Percentiles rank a stretch among this genome's conserved stretches.
Conservation (phyloP, 345 rosid species). For the Eucalyptus cloeziana region DNA sequence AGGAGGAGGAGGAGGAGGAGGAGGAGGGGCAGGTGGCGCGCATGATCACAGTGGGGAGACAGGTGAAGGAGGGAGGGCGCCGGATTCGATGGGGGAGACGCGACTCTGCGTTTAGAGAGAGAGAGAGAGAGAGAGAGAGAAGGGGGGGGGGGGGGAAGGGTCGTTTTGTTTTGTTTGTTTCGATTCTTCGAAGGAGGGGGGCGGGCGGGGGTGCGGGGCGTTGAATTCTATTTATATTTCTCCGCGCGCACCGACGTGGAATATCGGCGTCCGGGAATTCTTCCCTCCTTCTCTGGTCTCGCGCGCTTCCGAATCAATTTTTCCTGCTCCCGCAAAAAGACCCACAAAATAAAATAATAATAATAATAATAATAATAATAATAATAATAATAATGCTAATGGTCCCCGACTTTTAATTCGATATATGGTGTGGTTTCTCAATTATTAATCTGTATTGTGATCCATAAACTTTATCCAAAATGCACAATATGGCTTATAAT, state of each 20-base stretch:
- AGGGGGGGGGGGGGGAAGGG: neutral
- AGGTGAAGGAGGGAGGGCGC: neutral
- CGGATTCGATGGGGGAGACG: neutral
- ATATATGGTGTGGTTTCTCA: rapidly evolving
- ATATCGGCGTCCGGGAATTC: neutral
- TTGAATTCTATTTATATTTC: neutral
- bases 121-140: neutral
- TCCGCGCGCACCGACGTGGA: neutral
- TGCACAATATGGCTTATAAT: rapidly evolving
- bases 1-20: neutral
- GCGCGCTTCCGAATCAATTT: neutral
- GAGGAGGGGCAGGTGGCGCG: neutral
- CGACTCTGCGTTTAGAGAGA: neutral
- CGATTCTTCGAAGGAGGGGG: no score
- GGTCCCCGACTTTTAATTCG: no score
- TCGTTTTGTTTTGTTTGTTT: no score
- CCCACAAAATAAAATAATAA: neutral
- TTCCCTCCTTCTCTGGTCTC: neutral
- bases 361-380: no score
- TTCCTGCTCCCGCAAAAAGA: neutral
- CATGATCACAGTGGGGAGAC: neutral
- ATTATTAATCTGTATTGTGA: no score
- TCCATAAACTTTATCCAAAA: no score
- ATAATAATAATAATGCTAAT: no score
- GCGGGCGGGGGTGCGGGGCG: neutral